Conservation (phyloP, 768 basidiomycete genomes). For the Botryobasidium botryosum region DNA sequence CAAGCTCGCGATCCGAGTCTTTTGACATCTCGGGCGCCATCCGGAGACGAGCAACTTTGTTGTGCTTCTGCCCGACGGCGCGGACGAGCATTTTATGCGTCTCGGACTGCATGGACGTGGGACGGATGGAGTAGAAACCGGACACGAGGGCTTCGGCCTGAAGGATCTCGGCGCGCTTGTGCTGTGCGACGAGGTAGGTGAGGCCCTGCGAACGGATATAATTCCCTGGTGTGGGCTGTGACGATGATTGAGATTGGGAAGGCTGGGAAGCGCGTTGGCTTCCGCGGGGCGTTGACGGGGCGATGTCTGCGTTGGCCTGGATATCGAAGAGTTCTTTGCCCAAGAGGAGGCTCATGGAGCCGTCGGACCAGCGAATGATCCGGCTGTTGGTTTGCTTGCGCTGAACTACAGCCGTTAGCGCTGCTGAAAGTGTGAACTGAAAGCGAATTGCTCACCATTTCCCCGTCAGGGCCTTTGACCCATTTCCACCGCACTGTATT, state of each 20-base stretch:
- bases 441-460: slow-evolving; percentile 44
- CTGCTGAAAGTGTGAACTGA: slow-evolving; percentile 3
- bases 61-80: slow-evolving; percentile 72
- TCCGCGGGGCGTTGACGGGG: slow-evolving; percentile 40
- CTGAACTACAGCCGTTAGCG: slow-evolving; percentile 24
- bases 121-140: slow-evolving; percentile 68
- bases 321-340: slow-evolving; percentile 94
- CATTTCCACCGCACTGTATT: slow-evolving; percentile 95
- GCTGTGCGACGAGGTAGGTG: slow-evolving; percentile 80
- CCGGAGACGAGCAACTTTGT: slow-evolving; percentile 58
- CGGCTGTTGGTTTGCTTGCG: slow-evolving; percentile 77
- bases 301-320: slow-evolving; percentile 58
- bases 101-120: slow-evolving; percentile 79
- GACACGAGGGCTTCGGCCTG: slow-evolving; percentile 73
- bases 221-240: slow-evolving; percentile 16
- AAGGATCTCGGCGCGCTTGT: slow-evolving; percentile 69
- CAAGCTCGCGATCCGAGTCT: slow-evolving; percentile 24
- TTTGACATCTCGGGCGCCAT: slow-evolving; percentile 63
- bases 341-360: slow-evolving; percentile 72
- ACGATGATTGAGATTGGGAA: slow-evolving; percentile 22
- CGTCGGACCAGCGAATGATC: slow-evolving; percentile 91
- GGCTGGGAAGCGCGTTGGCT: slow-evolving; percentile 16
- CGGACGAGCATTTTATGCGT: slow-evolving; percentile 80
- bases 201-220: slow-evolving; percentile 50
- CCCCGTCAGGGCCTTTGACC: slow-evolving; percentile 56